These are phyloP conservation scores for Termitomyces sp. DNA, from an alignment of 768 basidiomycete genomes.

Conservation along the genomic window DNA sequence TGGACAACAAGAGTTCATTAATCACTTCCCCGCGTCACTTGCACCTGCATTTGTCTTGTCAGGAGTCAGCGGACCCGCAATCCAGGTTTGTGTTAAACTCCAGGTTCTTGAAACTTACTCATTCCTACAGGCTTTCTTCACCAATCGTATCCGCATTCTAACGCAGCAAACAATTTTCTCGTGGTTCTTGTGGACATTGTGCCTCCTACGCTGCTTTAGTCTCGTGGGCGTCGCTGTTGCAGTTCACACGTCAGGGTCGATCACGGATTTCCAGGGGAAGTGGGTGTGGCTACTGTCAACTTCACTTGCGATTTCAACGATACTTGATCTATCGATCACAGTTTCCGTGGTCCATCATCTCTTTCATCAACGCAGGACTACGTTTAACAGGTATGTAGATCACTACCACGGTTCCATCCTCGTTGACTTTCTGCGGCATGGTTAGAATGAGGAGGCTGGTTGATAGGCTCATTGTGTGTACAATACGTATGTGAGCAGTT, in stretches of 20 bases:
- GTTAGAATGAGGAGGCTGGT: neutral
- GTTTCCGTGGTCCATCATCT: neutral
- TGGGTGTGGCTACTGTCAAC: constrained; percentile 4
- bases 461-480: neutral
- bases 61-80: constrained; percentile 3
- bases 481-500: neutral
- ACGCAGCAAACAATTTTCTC: neutral
- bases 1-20: neutral
- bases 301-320: constrained; percentile 4
- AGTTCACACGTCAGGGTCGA: neutral
- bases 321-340: neutral
- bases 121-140: constrained; percentile 9
- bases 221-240: neutral
- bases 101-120: neutral
- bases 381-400: neutral
- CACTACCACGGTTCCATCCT: too few relatives aligned
- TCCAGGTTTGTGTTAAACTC: neutral
- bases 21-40: neutral
- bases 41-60: neutral
- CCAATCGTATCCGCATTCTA: constrained; percentile 3
- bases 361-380: neutral
- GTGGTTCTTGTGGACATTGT: neutral
- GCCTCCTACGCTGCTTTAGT: neutral
- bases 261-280: neutral
- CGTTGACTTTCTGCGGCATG: too few relatives aligned